phyloP scores from a whole-genome alignment of 768 basidiomycete species.

The Suillus discolor region DNA sequence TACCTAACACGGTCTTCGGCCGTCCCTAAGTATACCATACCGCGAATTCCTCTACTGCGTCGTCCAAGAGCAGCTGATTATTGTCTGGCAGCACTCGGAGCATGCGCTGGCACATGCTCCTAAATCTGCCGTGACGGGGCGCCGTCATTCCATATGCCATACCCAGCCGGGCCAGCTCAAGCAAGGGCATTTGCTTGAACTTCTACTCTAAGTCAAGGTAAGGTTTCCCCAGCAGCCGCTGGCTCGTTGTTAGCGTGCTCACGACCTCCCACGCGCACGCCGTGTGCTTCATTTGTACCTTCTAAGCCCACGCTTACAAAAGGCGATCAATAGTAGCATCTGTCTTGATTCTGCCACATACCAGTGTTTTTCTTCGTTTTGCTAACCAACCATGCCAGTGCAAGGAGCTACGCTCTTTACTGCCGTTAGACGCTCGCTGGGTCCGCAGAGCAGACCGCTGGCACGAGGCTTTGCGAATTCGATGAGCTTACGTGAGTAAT shows the following conservation, averaged over 20 bases:
- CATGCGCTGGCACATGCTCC: conserved; percentile 1
- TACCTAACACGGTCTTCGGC: not conserved
- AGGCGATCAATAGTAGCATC: conserved; percentile 5
- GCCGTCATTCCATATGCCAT: conserved; percentile 5
- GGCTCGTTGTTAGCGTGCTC: not conserved
- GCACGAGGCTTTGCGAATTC: conserved; percentile 33
- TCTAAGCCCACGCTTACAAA: conserved; percentile 20
- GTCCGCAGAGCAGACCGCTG: conserved; percentile 20
- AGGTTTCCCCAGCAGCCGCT: conserved; percentile 2
- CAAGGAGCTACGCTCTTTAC: conserved; percentile 26
- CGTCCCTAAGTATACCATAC: not conserved
- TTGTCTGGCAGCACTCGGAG: not conserved
- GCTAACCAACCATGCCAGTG: conserved; percentile 16
- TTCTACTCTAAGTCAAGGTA: conserved; percentile 7
- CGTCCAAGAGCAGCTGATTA: not conserved
- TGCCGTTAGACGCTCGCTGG: conserved; percentile 25
- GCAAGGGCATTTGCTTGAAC: not conserved
- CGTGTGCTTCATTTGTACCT: conserved; percentile 17
- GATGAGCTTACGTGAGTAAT: conserved; percentile 30
- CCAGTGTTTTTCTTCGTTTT: conserved; percentile 17
- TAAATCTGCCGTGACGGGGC: conserved; percentile 10
- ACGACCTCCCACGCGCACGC: conserved; percentile 26
- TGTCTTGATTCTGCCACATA: conserved; percentile 11
- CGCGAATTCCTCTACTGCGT: not conserved
- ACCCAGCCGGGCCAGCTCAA: not conserved